Base-by-base conservation (phyloP, 2,329 filamentous ascomycete genomes). In the Emydomyces testavorans region DNA sequence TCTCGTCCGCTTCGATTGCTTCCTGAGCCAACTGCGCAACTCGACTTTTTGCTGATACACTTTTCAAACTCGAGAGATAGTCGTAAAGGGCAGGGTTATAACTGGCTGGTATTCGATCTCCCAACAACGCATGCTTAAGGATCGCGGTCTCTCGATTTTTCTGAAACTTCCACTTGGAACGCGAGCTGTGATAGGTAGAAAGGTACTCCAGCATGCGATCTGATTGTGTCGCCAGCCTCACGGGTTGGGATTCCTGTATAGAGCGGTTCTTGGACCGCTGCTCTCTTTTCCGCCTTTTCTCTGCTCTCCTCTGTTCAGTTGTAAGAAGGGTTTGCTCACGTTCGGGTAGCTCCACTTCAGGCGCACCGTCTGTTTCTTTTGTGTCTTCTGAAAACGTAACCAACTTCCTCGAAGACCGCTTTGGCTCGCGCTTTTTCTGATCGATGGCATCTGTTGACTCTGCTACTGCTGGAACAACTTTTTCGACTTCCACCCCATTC, bases 121-220 rank as follows among this genome's bases (percentile, higher is more conserved):
- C 68, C 56, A 85, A 80, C 62, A 93, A 85, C 38, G 84, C 69
- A 69, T 93, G 80, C 64, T 92, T 90, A 61, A 95, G 77, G 10
- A 95, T 72, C 56, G 85, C 79, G 46, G 82, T 85, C 65, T 95
- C 89, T 61, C 87, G 80, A 57, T 87, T 89, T 70, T 95, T 95
- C 71, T 93, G 94, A 72, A 95, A 96, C 65, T 94, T 95, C 90
- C 90, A 96, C 56, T 72, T 73, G 7, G 75, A 71, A 50, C 80
- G 80, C 52, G 80, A 75, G 48, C 75, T 75, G 65, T 85, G 74
- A 74, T 88, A 94, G 61, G 82, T 79, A 39, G 74, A 74, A 37
- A 95, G 76, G 62, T 95, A 95, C 46, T 78, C 73, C 13, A 93
- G 72, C 50, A 87, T 82, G 11, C 81, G 76, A 5, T 59, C 43